Evolutionary conservation across 805 yeast species (phyloP), one percentile per base, ranked within the genome.

Genomic region (Yamadazyma endophytica): DNA sequence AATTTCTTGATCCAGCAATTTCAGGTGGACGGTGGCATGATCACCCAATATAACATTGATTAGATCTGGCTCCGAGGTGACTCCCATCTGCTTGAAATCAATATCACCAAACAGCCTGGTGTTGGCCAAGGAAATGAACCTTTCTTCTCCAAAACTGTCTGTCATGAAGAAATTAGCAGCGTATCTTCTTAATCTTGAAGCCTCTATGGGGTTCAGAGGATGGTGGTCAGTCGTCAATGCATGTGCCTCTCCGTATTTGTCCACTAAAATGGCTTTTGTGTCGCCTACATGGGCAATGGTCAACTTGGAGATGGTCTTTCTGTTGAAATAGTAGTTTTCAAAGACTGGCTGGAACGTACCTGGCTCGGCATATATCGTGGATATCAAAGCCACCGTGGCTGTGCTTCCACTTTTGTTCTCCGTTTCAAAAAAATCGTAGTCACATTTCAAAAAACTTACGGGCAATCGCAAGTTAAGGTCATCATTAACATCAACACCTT

Each of bases 71-170:
- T 92, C 97, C 9, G 96, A 86, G 0, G 89, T 70, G 1, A 92
- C 77, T 1, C 98, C 98, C 52, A 77, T 74, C 21, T 80, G 69
- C 56, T 92, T 92, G 32, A 79, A 95, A 16, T 70, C 64, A 11
- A 79, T 49, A 58, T 92, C 98, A 24, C 98, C 98, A 68, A 92
- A 92, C 1, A 96, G 71, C 42, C 98, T 70, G 2, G 98, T 92
- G 50, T 92, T 92, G 14, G 97, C 96, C 50, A 79, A 81, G 41
- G 78, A 73, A 21, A 83, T 74, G 47, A 80, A 89, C 35, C 97
- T 54, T 49, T 83, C 86, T 49, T 88, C 95, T 5, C 98, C 98
- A 63, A 89, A 90, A 3, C 96, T 82, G 53, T 90, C 97, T 5
- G 83, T 78, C 79, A 75, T 74, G 49, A 82, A 74, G 22, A 77